Conservation (phyloP, 345 rosid species). For the Rhodamnia argentea region DNA sequence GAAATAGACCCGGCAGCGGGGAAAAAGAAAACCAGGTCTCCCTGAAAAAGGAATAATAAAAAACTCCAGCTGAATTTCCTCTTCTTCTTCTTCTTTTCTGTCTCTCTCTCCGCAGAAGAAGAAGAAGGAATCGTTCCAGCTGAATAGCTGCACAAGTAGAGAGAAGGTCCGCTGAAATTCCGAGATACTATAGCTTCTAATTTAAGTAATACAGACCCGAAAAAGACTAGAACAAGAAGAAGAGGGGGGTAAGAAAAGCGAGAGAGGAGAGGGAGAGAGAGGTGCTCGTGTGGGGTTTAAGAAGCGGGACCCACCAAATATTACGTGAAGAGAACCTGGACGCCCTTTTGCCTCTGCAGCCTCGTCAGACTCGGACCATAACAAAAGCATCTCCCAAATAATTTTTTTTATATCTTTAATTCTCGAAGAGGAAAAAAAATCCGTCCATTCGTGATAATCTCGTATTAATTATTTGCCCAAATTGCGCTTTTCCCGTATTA, state of each 20-base stretch:
- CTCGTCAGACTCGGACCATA: background rate
- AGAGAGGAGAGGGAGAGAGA: background rate
- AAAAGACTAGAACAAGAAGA: background rate
- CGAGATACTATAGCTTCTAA: background rate
- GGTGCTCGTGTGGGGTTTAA: background rate
- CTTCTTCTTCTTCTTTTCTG: background rate
- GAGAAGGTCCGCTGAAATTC: background rate
- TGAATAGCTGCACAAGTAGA: background rate
- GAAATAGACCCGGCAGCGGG: background rate
- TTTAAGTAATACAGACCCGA: background rate
- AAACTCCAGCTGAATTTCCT: background rate
- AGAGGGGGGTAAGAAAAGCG: background rate
- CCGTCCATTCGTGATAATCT: background rate
- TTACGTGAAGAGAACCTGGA: conserved; percentile 41
- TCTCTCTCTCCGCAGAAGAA: background rate
- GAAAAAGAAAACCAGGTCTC: background rate
- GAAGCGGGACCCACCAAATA: background rate
- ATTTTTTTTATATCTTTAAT: background rate
- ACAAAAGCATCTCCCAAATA: background rate
- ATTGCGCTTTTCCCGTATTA: background rate
- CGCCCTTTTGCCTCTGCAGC: background rate
- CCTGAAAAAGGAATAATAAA: background rate
- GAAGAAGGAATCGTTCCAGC: background rate
- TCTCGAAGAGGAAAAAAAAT: background rate
- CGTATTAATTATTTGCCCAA: background rate